Conservation (phyloP, 257 asterid species). For the Solanum piurae region DNA sequence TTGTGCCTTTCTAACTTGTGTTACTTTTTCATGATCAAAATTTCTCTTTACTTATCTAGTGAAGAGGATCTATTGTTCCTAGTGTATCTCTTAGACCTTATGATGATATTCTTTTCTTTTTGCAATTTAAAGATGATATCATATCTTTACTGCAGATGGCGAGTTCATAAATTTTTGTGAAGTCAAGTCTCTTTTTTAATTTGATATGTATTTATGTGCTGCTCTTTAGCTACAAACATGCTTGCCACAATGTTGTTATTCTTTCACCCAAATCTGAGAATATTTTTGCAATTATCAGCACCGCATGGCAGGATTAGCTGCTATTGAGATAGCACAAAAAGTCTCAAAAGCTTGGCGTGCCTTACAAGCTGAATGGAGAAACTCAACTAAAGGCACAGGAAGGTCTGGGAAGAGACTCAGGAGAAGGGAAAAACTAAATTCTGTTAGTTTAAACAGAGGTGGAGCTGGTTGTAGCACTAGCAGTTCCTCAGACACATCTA, state of each 20-base stretch:
- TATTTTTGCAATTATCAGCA: conserved; percentile 37
- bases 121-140: background rate
- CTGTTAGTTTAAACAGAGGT: conserved; percentile 84
- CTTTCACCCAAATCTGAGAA: conserved; percentile 7
- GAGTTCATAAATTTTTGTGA: background rate
- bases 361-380: conserved; percentile 76
- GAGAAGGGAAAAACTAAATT: conserved; percentile 56
- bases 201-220: background rate
- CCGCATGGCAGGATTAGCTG: conserved; percentile 99
- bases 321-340: conserved; percentile 93
- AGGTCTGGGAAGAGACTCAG: conserved; percentile 66
- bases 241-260: conserved; percentile 4
- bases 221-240: background rate
- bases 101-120: background rate
- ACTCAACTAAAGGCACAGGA: conserved; percentile 53
- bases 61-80: background rate
- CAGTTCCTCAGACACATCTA: conserved; percentile 54
- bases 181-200: background rate
- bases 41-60: background rate
- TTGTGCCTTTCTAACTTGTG: background rate
- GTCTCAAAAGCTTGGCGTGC: conserved; percentile 92
- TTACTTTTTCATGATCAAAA: background rate
- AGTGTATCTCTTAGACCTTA: background rate
- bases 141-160: background rate
- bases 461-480: conserved; percentile 99